Evolutionary conservation across 2,329 filamentous ascomycete genomes (phyloP), one percentile per base, ranked within the genome.

Genomic region (Thyridium curvatum): DNA sequence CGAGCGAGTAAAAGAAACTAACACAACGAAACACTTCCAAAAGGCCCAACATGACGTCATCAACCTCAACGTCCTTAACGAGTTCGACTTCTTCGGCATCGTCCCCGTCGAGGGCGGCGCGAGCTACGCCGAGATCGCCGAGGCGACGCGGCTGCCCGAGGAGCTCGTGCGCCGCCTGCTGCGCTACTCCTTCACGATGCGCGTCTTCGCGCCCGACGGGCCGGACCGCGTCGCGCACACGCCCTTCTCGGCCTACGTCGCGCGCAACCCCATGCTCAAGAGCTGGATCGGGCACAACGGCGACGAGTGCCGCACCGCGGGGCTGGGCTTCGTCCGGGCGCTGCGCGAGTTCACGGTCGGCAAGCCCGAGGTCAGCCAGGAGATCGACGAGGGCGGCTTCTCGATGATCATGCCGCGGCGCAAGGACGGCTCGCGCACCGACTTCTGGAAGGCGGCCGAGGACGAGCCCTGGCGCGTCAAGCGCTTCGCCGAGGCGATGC

Each of bases 21-120:
- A 10, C 21, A 26, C 6, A 10, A 26, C 21, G 6, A 10, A 26
- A 6, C 21, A 26, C 10, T 10, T 26, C 21, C 6, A 6, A 18
- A 30, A 40, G 41, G 15, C 21, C 16, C 38, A 39, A 18, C 36
- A 37, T 8, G 40, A 42, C 17, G 30, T 28, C 26, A 32, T 32
- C 5, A 34, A 32, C 10, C 58, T 74, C 30, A 69, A 71, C 45
- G 54, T 71, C 12, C 54, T 74, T 13, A 74, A 74, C 49, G 57
- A 69, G 44, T 74, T 74, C 49, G 55, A 74, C 46, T 72, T 75
- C 47, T 74, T 69, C 67, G 56, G 60, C 10, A 64, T 67, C 5
- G 69, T 77, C 6, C 70, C 72, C 3, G 38, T 73, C 1, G 56
- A 65, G 17, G 68, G 67, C 13, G 56, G 61, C 4, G 66, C 69